Evolutionary conservation across 2,329 filamentous ascomycete species (phyloP).

Genomic region (Xylogone sp.): DNA sequence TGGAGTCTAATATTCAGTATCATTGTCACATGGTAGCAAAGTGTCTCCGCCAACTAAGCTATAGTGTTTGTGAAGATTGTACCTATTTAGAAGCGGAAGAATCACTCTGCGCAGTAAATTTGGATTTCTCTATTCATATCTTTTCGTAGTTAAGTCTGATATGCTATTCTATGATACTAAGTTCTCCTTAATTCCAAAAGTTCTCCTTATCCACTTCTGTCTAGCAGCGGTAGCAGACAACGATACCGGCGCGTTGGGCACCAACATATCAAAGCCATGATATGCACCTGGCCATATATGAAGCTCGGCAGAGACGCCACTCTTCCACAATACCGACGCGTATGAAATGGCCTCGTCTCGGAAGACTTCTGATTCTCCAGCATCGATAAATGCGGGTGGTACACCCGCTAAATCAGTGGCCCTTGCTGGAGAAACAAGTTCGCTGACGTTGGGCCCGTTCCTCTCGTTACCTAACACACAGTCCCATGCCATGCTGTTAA

Average conservation of each 20-base stretch:
- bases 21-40: too few species aligned
- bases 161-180: not conserved
- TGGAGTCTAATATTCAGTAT: too few species aligned
- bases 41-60: too few species aligned
- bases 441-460: not conserved
- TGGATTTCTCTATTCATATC: not conserved
- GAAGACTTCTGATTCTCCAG: constrained; percentile 10
- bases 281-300: constrained; percentile 12
- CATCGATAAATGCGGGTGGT: constrained; percentile 10
- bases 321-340: constrained; percentile 5
- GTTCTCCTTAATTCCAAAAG: not conserved
- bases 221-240: not conserved
- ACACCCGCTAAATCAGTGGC: constrained; percentile 7
- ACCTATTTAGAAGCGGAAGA: too few species aligned
- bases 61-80: too few species aligned
- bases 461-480: not conserved
- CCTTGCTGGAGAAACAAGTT: constrained; percentile 5
- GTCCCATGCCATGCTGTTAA: not conserved
- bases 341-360: constrained; percentile 9
- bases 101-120: too few species aligned
- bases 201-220: not conserved
- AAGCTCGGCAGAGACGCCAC: constrained; percentile 7
- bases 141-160: not conserved
- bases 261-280: constrained; percentile 10
- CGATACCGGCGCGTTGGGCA: constrained; percentile 2